Base-by-base conservation (phyloP, 306 rosid genomes). In the Corylus heterophylla region DNA sequence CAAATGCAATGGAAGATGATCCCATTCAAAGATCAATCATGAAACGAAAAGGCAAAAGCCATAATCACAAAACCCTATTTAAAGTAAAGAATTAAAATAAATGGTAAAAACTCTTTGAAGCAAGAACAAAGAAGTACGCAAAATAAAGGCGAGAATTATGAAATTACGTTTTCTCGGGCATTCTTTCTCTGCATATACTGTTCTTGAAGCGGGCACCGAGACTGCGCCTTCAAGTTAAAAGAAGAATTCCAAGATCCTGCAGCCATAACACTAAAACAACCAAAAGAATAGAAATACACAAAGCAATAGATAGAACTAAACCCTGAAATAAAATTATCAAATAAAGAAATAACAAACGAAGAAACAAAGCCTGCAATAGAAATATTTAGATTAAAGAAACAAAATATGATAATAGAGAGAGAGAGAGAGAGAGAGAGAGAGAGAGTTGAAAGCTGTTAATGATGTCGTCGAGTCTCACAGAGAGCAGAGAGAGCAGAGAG, bases 111-210 rank as follows among this genome's bases (percentile, higher is more conserved):
- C 9, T 39, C 2, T 12, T 6, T 2, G 1, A 20, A 52, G 27
- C 22, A 49, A 64, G 59, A 52, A 58, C 5, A 62, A 29, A 2
- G 18, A 22, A 5, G 8, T 8, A 4, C 4, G 39, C 10, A 9
- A 20, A 4, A 54, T 67, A 16, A 3, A 39, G 66, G 13, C 25
- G 7, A 64, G 31, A 47, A 12, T 22, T 27, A 8, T 45, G 14
- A 8, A 37, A 35, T 67, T 77, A 88, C 89, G 42, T 88, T 86
- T 77, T 88, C 85, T 9, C 45, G 78, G n/a, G 55, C 48, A 50
- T 44, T 68, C 35, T 73, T 84, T 69, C 42, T 25, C 20, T 54
- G 81, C 63, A 82, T 14, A 44, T 82, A 73, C 7, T 80, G 90
- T 31, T 89, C 84, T 67, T 70, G 83, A 64, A 72, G 77, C 42